Conservation (phyloP, 495 filamentous ascomycete species). For the Chaetomidium leptoderma region DNA sequence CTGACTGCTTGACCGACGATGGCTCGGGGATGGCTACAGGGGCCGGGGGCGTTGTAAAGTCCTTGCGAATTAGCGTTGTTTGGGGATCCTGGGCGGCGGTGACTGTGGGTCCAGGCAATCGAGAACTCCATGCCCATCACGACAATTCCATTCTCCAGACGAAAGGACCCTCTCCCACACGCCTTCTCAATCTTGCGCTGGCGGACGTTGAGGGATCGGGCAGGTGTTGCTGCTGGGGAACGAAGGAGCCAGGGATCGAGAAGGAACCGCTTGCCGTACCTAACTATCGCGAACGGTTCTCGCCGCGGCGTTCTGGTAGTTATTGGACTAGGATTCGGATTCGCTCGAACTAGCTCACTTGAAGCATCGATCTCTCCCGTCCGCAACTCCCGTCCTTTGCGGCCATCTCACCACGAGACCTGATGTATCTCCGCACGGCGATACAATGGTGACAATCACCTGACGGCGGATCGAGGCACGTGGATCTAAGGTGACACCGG, state of each 20-base stretch:
- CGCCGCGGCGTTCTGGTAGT: not conserved
- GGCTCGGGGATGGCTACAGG: not conserved
- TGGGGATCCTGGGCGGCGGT: not conserved
- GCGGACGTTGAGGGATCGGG: not conserved
- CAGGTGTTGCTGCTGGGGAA: not conserved
- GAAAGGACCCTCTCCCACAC: too few relatives aligned
- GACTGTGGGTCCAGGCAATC: slow-evolving; percentile 1
- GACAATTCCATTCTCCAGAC: not conserved
- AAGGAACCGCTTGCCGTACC: not conserved
- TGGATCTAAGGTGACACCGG: slow-evolving; percentile 9
- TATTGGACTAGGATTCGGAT: not conserved
- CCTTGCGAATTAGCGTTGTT: slow-evolving; percentile 2
- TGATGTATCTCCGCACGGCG: slow-evolving; percentile 4
- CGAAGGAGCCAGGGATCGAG: not conserved
- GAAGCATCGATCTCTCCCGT: not conserved
- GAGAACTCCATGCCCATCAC: slow-evolving; percentile 4
- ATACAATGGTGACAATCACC: slow-evolving; percentile 5
- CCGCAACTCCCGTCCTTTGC: not conserved
- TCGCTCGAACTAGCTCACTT: too few relatives aligned
- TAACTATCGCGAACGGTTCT: too few relatives aligned
- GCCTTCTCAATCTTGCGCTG: not conserved
- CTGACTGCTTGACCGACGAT: not conserved
- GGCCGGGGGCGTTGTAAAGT: not conserved
- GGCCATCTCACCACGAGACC: not conserved
- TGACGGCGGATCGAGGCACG: slow-evolving; percentile 7